Base-by-base conservation (phyloP, 2,329 filamentous ascomycete genomes). In the Leptographium wingfieldii region DNA sequence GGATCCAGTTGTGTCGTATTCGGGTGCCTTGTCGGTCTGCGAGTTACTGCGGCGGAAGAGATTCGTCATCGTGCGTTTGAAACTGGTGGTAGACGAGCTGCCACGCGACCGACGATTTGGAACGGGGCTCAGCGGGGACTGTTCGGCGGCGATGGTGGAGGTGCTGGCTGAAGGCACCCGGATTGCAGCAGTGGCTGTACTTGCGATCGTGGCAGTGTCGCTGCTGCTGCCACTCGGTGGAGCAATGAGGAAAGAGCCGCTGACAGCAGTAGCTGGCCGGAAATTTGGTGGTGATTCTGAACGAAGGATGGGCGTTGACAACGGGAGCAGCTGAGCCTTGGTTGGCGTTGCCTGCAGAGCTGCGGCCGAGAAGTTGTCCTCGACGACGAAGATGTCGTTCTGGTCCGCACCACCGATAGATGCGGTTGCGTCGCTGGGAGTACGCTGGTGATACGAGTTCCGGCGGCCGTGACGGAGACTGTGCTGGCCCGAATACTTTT, bases 21-120 rank as follows among this genome's bases (percentile, higher is more conserved):
- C 61, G 43, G 60, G 60, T 35, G 62, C 64, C 64, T 68, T 68
- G 55, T 73, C 66, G 55, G 65, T 35, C 56, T 68, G 65, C 9
- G 73, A 73, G 64, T 72, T 73, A 59, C 73, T 71, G 59, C 77
- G 73, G 38, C 74, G 73, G 67, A 79, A 77, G n/a, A 80, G 66
- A 61, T 68, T 77, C 25, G 77, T 77, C 74, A 80, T 77, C 56
- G 75, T 78, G 63, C 76, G 76, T 63, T 73, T 76, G 67, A 80
- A 75, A 62, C 73, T 76, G 33, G 70, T 70, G n/a, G 73, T 72
- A 5, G 68, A 68, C 38, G 60, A 52, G 72, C 74, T 63, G 31
- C 72, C 71, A 60, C 76, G 74, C 5, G 73, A 72, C 48, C 74
- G 73, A 55, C 74, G 72, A 14, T 72, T 69, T 1, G 38, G 40